Evolutionary conservation across 2,329 filamentous ascomycete genomes (phyloP).

Genomic region (Claviceps sp.): DNA sequence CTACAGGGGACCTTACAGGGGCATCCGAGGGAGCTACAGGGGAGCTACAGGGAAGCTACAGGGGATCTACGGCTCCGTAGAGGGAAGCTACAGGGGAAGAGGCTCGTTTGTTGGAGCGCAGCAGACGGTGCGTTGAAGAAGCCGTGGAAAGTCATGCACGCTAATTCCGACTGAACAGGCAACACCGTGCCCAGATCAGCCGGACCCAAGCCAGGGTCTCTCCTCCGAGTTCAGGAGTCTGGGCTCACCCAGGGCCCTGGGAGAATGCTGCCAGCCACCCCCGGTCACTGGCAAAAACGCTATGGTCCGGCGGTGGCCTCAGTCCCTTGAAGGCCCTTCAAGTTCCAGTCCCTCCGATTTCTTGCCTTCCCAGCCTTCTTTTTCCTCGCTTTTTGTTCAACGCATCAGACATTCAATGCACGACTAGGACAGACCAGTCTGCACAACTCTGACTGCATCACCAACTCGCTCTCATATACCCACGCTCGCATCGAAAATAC

Average conservation of each 20-base stretch:
- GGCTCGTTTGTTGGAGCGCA: no score
- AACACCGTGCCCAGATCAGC: no score
- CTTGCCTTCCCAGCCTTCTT: slow-evolving; percentile 1
- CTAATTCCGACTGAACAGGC: no score
- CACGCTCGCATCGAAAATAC: neutral
- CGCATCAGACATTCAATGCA: neutral
- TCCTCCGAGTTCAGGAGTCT: neutral
- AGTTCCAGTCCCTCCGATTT: neutral
- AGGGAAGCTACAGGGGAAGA: no score
- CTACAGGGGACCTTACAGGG: no score
- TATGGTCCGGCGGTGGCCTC: neutral
- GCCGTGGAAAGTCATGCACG: no score
- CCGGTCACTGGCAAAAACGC: neutral
- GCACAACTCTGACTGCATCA: neutral
- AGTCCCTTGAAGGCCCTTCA: neutral
- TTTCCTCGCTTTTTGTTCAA: neutral
- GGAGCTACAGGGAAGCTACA: no score
- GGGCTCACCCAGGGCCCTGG: neutral
- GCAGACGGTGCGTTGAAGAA: no score
- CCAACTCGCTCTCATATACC: neutral
- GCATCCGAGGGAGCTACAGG: no score
- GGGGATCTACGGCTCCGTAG: no score
- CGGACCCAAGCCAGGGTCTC: no score
- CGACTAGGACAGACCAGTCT: neutral
- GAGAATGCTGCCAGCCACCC: slow-evolving; percentile 1